Conservation (phyloP, 495 filamentous ascomycete species). For the Penicillium paxilli region DNA sequence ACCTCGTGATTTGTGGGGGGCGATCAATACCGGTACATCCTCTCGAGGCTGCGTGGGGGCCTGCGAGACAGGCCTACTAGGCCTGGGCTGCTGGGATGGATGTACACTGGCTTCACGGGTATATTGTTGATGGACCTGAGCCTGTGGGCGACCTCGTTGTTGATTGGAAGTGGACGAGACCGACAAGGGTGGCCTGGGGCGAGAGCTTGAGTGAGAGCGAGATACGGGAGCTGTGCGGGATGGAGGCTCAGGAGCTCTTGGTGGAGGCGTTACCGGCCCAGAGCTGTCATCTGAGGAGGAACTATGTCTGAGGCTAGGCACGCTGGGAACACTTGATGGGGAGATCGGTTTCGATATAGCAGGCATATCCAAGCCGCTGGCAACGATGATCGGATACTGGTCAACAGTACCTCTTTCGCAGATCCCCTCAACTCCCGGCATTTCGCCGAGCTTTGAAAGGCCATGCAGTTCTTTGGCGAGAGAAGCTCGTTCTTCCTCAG, state of each 20-base stretch:
- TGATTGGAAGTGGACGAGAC: slow-evolving; percentile 14
- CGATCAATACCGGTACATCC: not conserved
- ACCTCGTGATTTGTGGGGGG: not conserved
- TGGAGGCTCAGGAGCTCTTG: slow-evolving; percentile 17
- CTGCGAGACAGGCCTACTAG: slow-evolving; percentile 5
- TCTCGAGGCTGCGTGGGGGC: not conserved
- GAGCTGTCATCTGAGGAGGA: slow-evolving; percentile 41
- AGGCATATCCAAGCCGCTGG: slow-evolving; percentile 22
- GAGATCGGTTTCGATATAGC: slow-evolving; percentile 15
- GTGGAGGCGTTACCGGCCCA: slow-evolving; percentile 35
- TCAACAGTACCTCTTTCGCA: slow-evolving; percentile 43
- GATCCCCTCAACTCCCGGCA: slow-evolving; percentile 39
- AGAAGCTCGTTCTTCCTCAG: slow-evolving; percentile 45
- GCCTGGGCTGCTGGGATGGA: not conserved
- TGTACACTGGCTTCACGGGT: not conserved
- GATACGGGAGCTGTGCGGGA: slow-evolving; percentile 7
- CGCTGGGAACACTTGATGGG: slow-evolving; percentile 8
- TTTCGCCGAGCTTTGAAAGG: slow-evolving; percentile 31
- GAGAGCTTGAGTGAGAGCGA: not conserved
- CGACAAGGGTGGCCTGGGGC: not conserved
- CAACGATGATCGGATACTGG: slow-evolving; percentile 47
- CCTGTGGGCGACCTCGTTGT: slow-evolving; percentile 8
- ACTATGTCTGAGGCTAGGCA: slow-evolving; percentile 21
- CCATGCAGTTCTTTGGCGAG: slow-evolving; percentile 43
- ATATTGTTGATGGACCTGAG: slow-evolving; percentile 2